Evolutionary conservation across 306 rosid genomes (phyloP).

Genomic region (Cicer yamashitae): DNA sequence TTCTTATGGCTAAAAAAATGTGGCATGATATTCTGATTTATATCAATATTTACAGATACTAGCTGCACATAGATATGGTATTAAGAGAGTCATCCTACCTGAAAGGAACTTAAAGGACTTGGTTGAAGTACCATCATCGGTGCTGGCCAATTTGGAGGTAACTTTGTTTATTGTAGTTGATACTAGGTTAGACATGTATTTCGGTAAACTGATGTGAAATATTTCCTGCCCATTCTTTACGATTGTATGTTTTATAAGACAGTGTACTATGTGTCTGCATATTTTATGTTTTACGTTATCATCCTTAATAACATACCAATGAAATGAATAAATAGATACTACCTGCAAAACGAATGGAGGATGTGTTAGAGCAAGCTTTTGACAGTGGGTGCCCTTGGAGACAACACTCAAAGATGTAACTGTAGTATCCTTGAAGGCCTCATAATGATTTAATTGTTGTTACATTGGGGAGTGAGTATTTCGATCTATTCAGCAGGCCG

Average conservation of each 20-base stretch:
- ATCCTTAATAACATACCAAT: slow-evolving; percentile 28
- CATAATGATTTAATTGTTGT: slow-evolving; percentile 2
- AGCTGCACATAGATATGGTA: slow-evolving; percentile 93
- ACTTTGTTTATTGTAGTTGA: slow-evolving; percentile 28
- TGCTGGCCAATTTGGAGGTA: slow-evolving; percentile 86
- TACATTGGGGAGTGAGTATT: slow-evolving; percentile 21
- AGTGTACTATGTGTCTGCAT: slow-evolving; percentile 5
- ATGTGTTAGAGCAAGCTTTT: slow-evolving; percentile 79
- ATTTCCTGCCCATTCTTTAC: slow-evolving; percentile 10
- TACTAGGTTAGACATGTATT: slow-evolving; percentile 10
- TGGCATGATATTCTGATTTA: slow-evolving; percentile 26
- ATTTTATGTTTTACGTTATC: slow-evolving; percentile 24
- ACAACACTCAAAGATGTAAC: slow-evolving; percentile 69
- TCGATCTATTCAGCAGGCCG: slow-evolving; percentile 18
- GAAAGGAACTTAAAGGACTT: slow-evolving; percentile 95
- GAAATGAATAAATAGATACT: slow-evolving; percentile 57
- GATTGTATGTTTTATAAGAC: slow-evolving; percentile 12
- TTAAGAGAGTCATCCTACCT: slow-evolving; percentile 89
- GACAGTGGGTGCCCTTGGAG: slow-evolving; percentile 90
- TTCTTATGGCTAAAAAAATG: slow-evolving; percentile 2
- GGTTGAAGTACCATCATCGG: slow-evolving; percentile 86
- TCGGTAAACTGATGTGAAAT: slow-evolving; percentile 12
- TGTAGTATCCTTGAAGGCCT: slow-evolving; percentile 38
- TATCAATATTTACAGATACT: slow-evolving; percentile 67
- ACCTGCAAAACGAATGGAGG: slow-evolving; percentile 81